Evolutionary conservation across 148 eudicot genomes (phyloP).

Genomic region (Rhododendron vialii): DNA sequence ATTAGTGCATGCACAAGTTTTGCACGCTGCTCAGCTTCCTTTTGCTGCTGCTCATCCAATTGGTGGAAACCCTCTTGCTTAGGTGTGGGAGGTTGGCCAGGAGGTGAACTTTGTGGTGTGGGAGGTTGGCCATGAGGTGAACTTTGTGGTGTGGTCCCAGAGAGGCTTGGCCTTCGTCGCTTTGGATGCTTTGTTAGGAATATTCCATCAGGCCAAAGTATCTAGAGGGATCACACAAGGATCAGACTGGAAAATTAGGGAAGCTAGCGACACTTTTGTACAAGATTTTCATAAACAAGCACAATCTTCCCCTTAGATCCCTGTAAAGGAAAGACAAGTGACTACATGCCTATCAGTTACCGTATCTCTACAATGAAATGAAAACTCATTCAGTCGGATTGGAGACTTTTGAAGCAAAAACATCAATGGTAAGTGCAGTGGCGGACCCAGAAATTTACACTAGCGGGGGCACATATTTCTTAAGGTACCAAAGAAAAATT

Average conservation of each 20-base stretch:
- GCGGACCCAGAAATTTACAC: background rate
- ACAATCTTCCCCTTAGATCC: background rate
- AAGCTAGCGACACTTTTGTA: background rate
- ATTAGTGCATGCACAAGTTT: conserved; percentile 80
- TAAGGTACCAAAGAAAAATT: background rate
- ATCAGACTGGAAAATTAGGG: background rate
- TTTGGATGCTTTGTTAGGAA: conserved; percentile 93
- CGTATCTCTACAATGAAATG: background rate
- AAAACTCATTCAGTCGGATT: background rate
- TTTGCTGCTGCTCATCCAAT: conserved; percentile 52
- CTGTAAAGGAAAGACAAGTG: background rate
- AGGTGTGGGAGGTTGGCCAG: conserved; percentile 41
- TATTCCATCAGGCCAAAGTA: conserved; percentile 99
- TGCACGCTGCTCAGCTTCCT: conserved; percentile 74
- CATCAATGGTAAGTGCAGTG: background rate
- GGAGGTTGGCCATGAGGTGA: conserved; percentile 37
- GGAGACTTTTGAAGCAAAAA: background rate
- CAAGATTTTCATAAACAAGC: background rate
- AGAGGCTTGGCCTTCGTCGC: conserved; percentile 42
- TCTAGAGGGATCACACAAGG: conserved; percentile 29
- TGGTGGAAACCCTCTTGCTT: conserved; percentile 41
- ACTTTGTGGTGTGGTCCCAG: conserved; percentile 38
- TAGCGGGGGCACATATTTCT: background rate
- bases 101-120: conserved; percentile 38
- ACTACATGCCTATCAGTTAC: background rate